A percentile compares a stretch with the other conserved stretches of the same genome.
These are phyloP conservation scores for Symbiodinium natans DNA, from an alignment of 73 alveolate species.

Conservation along the genomic window DNA sequence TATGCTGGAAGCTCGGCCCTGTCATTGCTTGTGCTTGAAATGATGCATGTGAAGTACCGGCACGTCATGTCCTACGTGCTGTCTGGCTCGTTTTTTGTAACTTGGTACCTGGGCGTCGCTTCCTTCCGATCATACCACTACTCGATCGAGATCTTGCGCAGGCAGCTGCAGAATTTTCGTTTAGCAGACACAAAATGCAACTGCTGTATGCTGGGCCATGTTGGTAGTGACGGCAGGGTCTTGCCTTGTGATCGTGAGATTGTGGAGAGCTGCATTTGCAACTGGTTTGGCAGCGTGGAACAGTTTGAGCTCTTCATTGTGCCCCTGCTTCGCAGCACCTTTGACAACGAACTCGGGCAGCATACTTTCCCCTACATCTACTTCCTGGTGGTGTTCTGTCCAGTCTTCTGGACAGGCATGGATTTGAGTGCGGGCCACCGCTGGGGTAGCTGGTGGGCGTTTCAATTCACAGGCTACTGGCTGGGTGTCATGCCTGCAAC, in stretches of 20 bases:
- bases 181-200: background rate
- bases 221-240: background rate
- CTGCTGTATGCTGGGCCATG: constrained; percentile 9
- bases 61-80: background rate
- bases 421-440: constrained; percentile 5
- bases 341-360: background rate
- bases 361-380: constrained; percentile 1
- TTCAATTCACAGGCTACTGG: constrained; percentile 11
- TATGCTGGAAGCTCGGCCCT: background rate
- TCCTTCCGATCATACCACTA: constrained; percentile 23
- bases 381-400: constrained; percentile 13
- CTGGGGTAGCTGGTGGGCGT: background rate
- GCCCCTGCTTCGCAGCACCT: constrained; percentile 3
- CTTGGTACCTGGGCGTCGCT: background rate
- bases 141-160: background rate
- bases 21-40: background rate
- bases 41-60: background rate
- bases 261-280: background rate
- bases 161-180: background rate
- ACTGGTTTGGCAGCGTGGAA: constrained; percentile 8
- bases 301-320: background rate
- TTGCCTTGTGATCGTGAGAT: background rate
- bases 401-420: constrained; percentile 10
- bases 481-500: constrained; percentile 9
- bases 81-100: background rate